Conservation (phyloP, 495 filamentous ascomycete genomes). For the Penicillium tannophilum region DNA sequence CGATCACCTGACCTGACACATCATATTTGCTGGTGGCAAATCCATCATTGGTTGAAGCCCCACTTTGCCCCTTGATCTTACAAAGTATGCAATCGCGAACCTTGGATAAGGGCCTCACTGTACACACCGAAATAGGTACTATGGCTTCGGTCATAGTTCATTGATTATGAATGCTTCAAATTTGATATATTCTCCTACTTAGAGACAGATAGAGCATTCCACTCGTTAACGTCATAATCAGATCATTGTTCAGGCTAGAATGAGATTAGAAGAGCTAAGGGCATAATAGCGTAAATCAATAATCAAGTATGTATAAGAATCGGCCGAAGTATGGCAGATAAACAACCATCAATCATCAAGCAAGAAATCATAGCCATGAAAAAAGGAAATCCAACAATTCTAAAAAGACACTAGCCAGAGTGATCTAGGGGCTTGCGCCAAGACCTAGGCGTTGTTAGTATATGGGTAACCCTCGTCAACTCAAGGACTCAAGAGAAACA, state of each 20-base stretch:
- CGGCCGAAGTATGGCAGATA: neutral
- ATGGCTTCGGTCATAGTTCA: neutral
- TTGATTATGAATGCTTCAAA: neutral
- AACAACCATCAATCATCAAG: neutral
- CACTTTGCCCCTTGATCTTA: too few relatives aligned
- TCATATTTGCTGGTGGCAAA: too few relatives aligned
- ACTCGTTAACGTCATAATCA: neutral
- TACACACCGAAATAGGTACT: too few relatives aligned
- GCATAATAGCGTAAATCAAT: neutral
- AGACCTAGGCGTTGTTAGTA: neutral
- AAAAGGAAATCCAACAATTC: neutral
- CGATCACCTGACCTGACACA: too few relatives aligned
- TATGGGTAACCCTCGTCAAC: too few relatives aligned
- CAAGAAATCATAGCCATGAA: slow-evolving; percentile 4
- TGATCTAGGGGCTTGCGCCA: neutral
- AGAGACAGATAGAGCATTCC: neutral
- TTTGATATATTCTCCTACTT: neutral
- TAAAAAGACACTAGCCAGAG: neutral
- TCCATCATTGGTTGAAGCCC: too few relatives aligned
- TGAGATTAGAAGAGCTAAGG: neutral
- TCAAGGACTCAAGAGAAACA: slow-evolving; percentile 26
- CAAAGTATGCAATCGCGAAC: too few relatives aligned
- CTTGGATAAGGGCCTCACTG: too few relatives aligned
- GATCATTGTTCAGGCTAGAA: neutral
- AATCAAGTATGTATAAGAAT: neutral